These are phyloP conservation scores for Boletus edulis DNA, from an alignment of 768 basidiomycete genomes.

Conservation along the genomic window DNA sequence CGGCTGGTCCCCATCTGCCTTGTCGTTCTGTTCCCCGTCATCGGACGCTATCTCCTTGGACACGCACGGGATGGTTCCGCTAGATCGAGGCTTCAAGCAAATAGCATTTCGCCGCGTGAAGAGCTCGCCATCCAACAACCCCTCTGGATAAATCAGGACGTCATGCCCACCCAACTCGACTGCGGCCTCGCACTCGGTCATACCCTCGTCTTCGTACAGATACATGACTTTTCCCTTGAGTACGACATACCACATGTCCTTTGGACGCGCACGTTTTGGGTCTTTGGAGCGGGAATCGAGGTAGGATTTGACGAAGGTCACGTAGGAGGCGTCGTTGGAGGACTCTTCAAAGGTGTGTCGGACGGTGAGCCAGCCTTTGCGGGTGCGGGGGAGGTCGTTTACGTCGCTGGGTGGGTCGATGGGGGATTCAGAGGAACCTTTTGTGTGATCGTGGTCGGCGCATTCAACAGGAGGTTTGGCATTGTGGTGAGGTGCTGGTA, in stretches of 20 bases:
- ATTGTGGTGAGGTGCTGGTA: constrained; percentile 62
- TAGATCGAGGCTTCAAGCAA: constrained; percentile 58
- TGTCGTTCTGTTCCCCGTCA: constrained; percentile 25
- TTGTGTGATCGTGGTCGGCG: constrained; percentile 26
- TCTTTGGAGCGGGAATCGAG: constrained; percentile 82
- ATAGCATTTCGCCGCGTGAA: constrained; percentile 91
- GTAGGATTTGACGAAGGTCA: constrained; percentile 76
- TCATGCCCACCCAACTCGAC: constrained; percentile 80
- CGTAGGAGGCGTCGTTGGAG: constrained; percentile 63
- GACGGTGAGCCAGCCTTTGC: constrained; percentile 83
- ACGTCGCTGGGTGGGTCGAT: constrained; percentile 26
- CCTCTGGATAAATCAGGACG: constrained; percentile 73
- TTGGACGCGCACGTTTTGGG: constrained; percentile 78
- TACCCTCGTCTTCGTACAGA: constrained; percentile 89
- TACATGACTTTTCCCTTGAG: constrained; percentile 91
- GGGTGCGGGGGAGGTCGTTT: constrained; percentile 61
- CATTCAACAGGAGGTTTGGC: constrained; percentile 26
- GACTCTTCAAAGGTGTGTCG: constrained; percentile 75
- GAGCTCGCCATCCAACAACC: constrained; percentile 80
- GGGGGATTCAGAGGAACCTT: constrained; percentile 28
- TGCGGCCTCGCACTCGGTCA: constrained; percentile 89
- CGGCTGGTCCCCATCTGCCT: constrained; percentile 15
- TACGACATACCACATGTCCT: constrained; percentile 91
- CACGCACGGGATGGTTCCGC: constrained; percentile 42
- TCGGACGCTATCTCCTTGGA: constrained; percentile 47